phyloP scores from a whole-genome alignment of 1,284 basidiomycete genomes.

The Rhodotorula sp. region DNA sequence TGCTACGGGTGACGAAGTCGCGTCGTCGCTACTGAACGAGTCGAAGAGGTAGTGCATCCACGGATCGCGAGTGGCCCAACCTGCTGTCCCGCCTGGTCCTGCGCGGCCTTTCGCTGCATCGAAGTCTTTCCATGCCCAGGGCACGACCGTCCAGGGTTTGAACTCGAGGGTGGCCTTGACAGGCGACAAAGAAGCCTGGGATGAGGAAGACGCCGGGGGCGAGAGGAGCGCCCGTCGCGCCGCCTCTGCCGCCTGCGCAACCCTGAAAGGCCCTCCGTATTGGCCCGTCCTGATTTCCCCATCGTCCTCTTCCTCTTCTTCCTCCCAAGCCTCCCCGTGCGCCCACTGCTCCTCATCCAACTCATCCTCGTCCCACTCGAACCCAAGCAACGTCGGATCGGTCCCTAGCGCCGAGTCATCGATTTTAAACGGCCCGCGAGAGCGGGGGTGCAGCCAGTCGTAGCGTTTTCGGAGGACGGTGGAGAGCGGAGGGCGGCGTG shows the following conservation, averaged over 20 bases:
- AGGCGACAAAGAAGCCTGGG: not conserved
- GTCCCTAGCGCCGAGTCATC: not conserved
- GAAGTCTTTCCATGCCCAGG: not conserved
- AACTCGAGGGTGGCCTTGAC: not conserved
- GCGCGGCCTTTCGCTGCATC: not conserved
- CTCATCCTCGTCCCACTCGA: constrained; percentile 10
- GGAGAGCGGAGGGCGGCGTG: not conserved
- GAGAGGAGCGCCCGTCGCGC: not conserved
- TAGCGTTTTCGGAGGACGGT: not conserved
- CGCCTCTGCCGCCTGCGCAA: not conserved
- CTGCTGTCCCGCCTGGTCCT: not conserved
- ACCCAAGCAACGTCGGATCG: not conserved
- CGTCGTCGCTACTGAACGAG: not conserved
- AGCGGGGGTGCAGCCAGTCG: not conserved
- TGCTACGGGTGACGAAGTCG: too few species aligned
- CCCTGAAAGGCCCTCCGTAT: not conserved
- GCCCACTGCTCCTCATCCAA: not conserved
- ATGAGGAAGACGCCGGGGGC: not conserved
- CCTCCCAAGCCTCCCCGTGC: not conserved
- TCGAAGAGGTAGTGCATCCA: not conserved
- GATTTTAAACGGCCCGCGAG: not conserved
- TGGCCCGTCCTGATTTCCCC: too few species aligned
- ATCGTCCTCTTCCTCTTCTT: not conserved
- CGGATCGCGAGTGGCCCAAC: constrained; percentile 1
- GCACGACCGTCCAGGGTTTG: too few species aligned